Percentiles rank a stretch among this genome's conserved stretches.
Evolutionary conservation across 2,329 filamentous ascomycete genomes (phyloP).

Genomic region (Phyllosticta ampelicida): DNA sequence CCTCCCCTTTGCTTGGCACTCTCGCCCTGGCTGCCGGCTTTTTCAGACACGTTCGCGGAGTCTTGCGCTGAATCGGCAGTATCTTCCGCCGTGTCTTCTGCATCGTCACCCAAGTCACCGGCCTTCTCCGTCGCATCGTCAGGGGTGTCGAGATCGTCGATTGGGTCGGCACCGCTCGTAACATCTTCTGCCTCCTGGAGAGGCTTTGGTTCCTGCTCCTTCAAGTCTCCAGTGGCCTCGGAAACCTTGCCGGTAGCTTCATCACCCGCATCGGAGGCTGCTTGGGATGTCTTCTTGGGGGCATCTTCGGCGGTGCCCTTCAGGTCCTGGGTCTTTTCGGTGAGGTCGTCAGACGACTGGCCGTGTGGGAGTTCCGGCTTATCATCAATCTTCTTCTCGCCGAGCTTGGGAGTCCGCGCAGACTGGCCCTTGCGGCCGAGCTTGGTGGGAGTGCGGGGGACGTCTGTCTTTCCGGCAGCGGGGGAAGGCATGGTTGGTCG

Average conservation of each 20-base stretch:
- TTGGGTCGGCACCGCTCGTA: constrained; percentile 20
- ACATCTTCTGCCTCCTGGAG: constrained; percentile 31
- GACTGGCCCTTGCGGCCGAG: constrained; percentile 35
- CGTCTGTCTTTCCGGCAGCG: constrained; percentile 39
- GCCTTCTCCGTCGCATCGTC: constrained; percentile 37
- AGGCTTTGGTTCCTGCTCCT: constrained; percentile 37
- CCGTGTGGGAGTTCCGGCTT: constrained; percentile 23
- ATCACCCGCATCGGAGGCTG: constrained; percentile 25
- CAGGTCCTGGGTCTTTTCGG: constrained; percentile 21
- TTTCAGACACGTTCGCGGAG: constrained; percentile 12
- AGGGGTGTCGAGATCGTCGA: constrained; percentile 33
- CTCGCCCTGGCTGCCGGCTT: constrained; percentile 7
- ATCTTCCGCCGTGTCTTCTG: constrained; percentile 20
- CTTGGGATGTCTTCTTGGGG: constrained; percentile 22
- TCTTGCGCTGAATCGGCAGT: constrained; percentile 4
- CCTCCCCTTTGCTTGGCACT: constrained; percentile 4
- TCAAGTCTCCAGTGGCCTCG: constrained; percentile 34
- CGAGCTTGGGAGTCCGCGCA: constrained; percentile 30
- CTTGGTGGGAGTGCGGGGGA: constrained; percentile 42
- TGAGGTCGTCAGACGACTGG: constrained; percentile 22
- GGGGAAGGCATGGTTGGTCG: constrained; percentile 36
- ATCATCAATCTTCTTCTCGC: constrained; percentile 23
- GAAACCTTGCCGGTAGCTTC: constrained; percentile 35
- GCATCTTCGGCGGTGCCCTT: constrained; percentile 22
- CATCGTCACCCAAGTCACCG: constrained; percentile 23